These are phyloP conservation scores for Penicillium cataractarum DNA, from an alignment of 495 filamentous ascomycete genomes.

Conservation along the genomic window DNA sequence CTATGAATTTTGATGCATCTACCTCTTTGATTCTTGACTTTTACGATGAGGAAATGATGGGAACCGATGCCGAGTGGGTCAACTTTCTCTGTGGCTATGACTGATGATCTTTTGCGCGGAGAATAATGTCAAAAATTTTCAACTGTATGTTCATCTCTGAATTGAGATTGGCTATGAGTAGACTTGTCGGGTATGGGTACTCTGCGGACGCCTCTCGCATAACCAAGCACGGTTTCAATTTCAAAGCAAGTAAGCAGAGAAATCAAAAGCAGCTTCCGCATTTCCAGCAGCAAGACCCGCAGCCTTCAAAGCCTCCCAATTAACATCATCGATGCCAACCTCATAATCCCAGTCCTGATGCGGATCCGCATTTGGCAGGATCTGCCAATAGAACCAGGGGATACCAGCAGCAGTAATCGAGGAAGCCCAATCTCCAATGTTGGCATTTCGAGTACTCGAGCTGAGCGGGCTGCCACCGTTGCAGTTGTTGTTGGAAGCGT, in stretches of 20 bases:
- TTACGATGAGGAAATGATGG: not conserved
- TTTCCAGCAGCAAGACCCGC: slow-evolving; percentile 5
- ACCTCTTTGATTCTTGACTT: not conserved
- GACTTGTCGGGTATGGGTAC: too few relatives aligned
- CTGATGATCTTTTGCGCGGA: not conserved
- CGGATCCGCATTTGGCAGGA: slow-evolving; percentile 31
- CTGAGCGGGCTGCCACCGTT: not conserved
- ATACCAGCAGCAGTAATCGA: slow-evolving; percentile 30
- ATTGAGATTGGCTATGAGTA: not conserved
- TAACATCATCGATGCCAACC: slow-evolving; percentile 17
- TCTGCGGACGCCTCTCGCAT: not conserved
- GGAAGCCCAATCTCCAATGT: not conserved
- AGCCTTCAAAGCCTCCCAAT: slow-evolving; percentile 19
- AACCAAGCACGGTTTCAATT: not conserved
- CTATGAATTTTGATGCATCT: not conserved
- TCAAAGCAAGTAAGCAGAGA: slow-evolving; percentile 8
- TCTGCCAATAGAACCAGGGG: slow-evolving; percentile 36
- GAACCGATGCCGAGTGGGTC: not conserved
- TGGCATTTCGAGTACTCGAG: not conserved
- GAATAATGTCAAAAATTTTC: not conserved
- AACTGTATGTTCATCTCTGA: not conserved
- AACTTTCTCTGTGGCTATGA: not conserved
- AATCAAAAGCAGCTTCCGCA: slow-evolving; percentile 7
- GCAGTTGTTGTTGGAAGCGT: slow-evolving; percentile 22
- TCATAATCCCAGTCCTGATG: slow-evolving; percentile 27